Evolutionary conservation across 2,329 filamentous ascomycete species (phyloP), one percentile per base, ranked within the genome.

Genomic region (Colletotrichum shisoi): DNA sequence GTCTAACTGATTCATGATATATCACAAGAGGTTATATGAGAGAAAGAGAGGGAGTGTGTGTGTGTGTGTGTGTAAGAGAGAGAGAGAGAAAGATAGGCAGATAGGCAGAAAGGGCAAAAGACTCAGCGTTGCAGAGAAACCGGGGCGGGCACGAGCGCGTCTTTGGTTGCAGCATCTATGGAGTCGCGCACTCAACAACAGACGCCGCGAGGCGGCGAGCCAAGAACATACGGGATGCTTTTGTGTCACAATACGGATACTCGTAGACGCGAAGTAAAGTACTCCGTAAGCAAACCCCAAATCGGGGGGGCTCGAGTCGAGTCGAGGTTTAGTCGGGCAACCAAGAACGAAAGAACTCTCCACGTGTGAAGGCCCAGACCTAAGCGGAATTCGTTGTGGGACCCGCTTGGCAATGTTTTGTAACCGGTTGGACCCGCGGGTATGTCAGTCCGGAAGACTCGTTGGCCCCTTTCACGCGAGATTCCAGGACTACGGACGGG

Each of bases 401-500:
- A 48, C 37, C 7, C 53, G 40, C 31, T 21, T 45, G 9, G 51
- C 44, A 3, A 13, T 21, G 40, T 31, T 31, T 31, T 31, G 27
- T 8, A 31, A 31, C 27, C 27, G 27, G 27, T 31, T 31, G 27
- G 27, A 31, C 27, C 27, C 27, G 7, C 27, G 27, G 27, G 27
- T 49, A 19, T 7, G 19, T 27, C 9, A 24, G 5, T 4, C 45
- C 19, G 21, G 34, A 31, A 17, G 9, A 27, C 9, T 51, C 63
- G 40, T 64, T 39, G 61, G 15, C 2, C 27, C 27, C 27, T 31
- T 31, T 44, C 54, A 60, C 48, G 61, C 61, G 61, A 59, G 54
- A 67, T 52, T 67, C 61, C 64, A 67, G 54, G 61, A 59, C n/a
- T n/a, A n/a, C n/a, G 44, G 21, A 39, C 17, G 60, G 64, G 40